Evolutionary conservation across 1,284 basidiomycete species (phyloP).

Genomic region (Ceratobasidium papillatum): DNA sequence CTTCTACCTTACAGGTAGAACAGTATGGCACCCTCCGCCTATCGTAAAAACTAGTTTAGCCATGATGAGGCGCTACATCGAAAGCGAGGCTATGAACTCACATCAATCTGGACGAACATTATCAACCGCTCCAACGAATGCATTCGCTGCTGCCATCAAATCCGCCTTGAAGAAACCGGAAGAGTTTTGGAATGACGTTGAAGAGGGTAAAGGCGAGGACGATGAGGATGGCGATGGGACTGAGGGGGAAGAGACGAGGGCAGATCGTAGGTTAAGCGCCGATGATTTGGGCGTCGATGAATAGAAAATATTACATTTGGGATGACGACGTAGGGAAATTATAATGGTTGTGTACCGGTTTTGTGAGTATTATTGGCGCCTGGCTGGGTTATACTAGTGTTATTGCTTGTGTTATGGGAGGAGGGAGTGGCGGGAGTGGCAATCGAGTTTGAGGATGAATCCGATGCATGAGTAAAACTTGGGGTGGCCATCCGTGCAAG

Average conservation of each 20-base stretch:
- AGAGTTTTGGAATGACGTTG: no score
- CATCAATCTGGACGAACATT: not conserved
- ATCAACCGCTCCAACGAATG: not conserved
- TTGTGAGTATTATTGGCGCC: no score
- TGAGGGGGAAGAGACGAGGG: not conserved
- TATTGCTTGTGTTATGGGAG: no score
- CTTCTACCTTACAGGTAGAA: not conserved
- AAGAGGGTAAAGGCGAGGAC: not conserved
- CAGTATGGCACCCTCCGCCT: not conserved
- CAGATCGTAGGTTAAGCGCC: not conserved
- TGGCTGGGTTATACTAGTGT: no score
- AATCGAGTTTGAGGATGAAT: no score
- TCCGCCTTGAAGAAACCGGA: no score
- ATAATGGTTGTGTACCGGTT: no score
- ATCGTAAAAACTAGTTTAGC: not conserved
- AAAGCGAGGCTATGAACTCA: not conserved
- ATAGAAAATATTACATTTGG: no score
- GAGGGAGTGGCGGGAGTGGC: no score
- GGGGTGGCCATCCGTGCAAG: no score
- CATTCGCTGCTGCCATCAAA: not conserved
- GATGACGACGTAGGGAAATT: no score
- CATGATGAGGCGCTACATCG: not conserved
- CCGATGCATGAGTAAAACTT: no score
- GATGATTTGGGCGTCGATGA: not conserved
- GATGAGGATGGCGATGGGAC: not conserved